Percentiles rank a stretch among this genome's conserved stretches.
Conservation (phyloP, 2,329 filamentous ascomycete genomes). For the Arthroderma sp. region DNA sequence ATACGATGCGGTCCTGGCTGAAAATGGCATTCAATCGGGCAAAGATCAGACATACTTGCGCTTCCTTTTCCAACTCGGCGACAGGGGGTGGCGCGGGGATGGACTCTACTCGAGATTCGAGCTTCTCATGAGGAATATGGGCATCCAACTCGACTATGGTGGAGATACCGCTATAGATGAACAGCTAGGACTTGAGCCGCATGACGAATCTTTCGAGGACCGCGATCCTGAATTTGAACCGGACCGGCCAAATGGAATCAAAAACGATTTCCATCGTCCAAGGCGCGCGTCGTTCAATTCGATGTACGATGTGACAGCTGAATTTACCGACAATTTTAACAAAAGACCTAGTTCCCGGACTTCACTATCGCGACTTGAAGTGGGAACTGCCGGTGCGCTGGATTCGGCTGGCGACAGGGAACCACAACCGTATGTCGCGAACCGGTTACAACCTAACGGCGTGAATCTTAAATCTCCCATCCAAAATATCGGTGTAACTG, state of each 20-base stretch:
- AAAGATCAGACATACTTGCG: conserved; percentile 63
- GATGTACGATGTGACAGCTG: conserved; percentile 38
- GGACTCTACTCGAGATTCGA: conserved; percentile 58
- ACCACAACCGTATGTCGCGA: no score
- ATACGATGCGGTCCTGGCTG: conserved; percentile 62
- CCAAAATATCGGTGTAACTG: no score
- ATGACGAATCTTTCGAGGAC: conserved; percentile 14
- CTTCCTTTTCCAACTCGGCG: conserved; percentile 67
- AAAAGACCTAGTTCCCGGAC: conserved; percentile 30
- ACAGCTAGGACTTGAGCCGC: conserved; percentile 17
- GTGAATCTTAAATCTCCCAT: no score
- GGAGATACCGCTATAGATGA: conserved; percentile 28
- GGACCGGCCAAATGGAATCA: conserved; percentile 3
- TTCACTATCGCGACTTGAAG: conserved; percentile 30
- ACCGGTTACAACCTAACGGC: no score
- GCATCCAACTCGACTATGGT: conserved; percentile 55
- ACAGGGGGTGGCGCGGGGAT: conserved; percentile 40
- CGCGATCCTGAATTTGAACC: conserved; percentile 3
- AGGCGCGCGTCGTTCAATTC: conserved; percentile 44
- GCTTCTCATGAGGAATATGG: conserved; percentile 52
- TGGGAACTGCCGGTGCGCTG: conserved; percentile 11
- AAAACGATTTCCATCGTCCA: conserved; percentile 14
- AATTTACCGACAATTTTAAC: conserved; percentile 34
- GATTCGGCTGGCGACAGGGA: neutral
- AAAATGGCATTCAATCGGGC: conserved; percentile 57